Evolutionary conservation across 2,329 filamentous ascomycete species (phyloP).

Genomic region (Penicillium sp.): DNA sequence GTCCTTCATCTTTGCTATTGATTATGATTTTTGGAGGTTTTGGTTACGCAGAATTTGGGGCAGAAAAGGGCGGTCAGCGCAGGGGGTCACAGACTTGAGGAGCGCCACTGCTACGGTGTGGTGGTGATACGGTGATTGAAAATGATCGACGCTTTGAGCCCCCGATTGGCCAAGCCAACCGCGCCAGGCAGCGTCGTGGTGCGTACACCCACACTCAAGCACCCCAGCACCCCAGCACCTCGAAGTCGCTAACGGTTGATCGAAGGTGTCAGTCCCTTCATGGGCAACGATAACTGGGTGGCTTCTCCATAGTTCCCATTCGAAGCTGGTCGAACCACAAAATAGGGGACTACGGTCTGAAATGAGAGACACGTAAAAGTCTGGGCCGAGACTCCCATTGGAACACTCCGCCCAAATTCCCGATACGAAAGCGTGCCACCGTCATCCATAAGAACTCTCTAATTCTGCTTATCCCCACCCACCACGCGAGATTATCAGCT

Average conservation of each 20-base stretch:
- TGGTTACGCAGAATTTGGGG: no score
- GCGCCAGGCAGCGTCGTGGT: slow-evolving; percentile 21
- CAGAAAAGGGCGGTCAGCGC: no score
- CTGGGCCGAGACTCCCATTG: neutral
- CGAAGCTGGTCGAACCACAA: slow-evolving; percentile 12
- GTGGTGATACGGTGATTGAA: neutral
- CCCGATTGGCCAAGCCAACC: slow-evolving; percentile 23
- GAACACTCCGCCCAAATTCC: slow-evolving; percentile 3
- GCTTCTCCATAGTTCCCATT: slow-evolving; percentile 5
- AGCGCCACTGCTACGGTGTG: no score
- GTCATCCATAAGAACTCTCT: slow-evolving; percentile 17
- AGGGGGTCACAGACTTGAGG: no score
- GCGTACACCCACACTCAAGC: slow-evolving; percentile 11
- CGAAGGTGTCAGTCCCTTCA: neutral
- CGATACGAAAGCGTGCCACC: slow-evolving; percentile 11
- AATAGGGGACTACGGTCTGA: neutral
- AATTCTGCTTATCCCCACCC: slow-evolving; percentile 11
- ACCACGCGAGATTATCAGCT: slow-evolving; percentile 1
- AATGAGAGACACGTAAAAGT: neutral
- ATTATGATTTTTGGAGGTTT: no score
- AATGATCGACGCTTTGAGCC: neutral
- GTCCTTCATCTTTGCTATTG: no score
- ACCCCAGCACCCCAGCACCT: neutral
- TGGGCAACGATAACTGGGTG: neutral
- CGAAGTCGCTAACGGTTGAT: slow-evolving; percentile 9